Percentiles rank a stretch among this genome's conserved stretches.
Conservation (phyloP, 2,329 filamentous ascomycete species). For the Westerdykella ornata region DNA sequence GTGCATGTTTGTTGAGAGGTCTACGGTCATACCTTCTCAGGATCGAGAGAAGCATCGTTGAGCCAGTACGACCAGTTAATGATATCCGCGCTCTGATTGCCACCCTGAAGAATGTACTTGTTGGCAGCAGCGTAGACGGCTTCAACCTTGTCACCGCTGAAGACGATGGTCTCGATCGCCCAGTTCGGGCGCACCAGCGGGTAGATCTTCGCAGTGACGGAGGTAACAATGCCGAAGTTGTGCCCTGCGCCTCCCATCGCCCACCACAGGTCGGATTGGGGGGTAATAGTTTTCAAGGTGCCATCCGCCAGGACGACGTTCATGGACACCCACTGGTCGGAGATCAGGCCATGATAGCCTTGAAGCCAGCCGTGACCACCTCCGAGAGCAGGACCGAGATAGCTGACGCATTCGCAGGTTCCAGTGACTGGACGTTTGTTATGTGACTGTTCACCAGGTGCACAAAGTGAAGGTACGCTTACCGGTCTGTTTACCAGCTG, state of each 20-base stretch:
- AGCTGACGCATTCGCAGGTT: constrained; percentile 47
- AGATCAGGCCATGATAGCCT: constrained; percentile 48
- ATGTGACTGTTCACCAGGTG: background rate
- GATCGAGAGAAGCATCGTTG: constrained; percentile 13
- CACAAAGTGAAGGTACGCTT: background rate
- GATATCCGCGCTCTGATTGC: constrained; percentile 39
- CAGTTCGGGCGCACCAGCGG: background rate
- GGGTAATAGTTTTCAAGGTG: constrained; percentile 34
- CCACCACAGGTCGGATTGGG: constrained; percentile 50
- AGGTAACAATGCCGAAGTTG: constrained; percentile 53
- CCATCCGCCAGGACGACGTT: constrained; percentile 50
- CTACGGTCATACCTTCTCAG: constrained; percentile 8
- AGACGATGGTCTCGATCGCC: constrained; percentile 2
- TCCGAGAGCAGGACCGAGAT: constrained; percentile 48
- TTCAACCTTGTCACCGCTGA: constrained; percentile 45
- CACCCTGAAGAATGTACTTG: constrained; percentile 40
- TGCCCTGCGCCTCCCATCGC: constrained; percentile 52
- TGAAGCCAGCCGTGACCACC: constrained; percentile 53
- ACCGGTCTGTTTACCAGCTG: constrained; percentile 47
- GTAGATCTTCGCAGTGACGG: constrained; percentile 41
- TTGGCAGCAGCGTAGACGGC: constrained; percentile 45
- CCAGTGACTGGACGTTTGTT: constrained; percentile 19
- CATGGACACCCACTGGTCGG: constrained; percentile 50
- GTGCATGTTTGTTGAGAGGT: background rate
- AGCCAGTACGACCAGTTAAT: constrained; percentile 22